phyloP scores from a whole-genome alignment of 139 green algal genomes.

The Tetradesmus lagerheimii region DNA sequence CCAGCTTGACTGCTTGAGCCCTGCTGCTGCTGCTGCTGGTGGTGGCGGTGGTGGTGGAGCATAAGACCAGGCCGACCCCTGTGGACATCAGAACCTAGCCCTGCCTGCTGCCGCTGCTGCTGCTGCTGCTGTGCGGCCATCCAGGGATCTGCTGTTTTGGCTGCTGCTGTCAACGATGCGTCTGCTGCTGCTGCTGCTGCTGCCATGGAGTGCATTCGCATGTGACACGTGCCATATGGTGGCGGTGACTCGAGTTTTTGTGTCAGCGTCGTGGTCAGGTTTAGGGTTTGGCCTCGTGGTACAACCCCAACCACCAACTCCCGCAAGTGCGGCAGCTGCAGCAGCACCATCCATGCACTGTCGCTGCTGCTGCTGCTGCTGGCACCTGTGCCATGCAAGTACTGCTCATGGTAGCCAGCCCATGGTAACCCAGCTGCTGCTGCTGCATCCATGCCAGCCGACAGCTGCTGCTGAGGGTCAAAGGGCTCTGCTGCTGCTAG shows the following conservation, averaged over 20 bases:
- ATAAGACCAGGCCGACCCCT: not conserved
- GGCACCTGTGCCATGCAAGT: not conserved
- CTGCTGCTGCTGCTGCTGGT: not conserved
- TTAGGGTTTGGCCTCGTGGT: not conserved
- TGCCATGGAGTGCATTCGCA: too few species aligned
- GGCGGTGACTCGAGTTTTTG: not conserved
- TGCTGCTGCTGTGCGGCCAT: not conserved
- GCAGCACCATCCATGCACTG: not conserved
- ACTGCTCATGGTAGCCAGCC: not conserved
- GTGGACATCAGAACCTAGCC: not conserved
- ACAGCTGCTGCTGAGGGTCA: not conserved
- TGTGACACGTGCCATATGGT: not conserved
- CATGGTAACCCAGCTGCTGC: not conserved
- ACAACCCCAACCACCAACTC: slow-evolving; percentile 20
- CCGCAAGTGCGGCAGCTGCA: slow-evolving; percentile 22
- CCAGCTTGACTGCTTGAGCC: not conserved
- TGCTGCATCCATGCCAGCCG: not conserved
- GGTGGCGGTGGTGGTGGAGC: not conserved
- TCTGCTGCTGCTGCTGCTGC: slow-evolving; percentile 9
- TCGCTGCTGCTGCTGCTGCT: slow-evolving; percentile 21
- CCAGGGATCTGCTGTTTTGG: not conserved
- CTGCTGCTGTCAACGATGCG: not conserved
- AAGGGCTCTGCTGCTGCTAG: slow-evolving; percentile 17
- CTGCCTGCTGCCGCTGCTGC: not conserved
- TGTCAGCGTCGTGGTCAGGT: slow-evolving; percentile 12